A percentile compares a stretch with the other conserved stretches of the same genome.
These are phyloP conservation scores for Gyromitra esculenta DNA, from an alignment of 2,329 filamentous ascomycete genomes.

Conservation along the genomic window DNA sequence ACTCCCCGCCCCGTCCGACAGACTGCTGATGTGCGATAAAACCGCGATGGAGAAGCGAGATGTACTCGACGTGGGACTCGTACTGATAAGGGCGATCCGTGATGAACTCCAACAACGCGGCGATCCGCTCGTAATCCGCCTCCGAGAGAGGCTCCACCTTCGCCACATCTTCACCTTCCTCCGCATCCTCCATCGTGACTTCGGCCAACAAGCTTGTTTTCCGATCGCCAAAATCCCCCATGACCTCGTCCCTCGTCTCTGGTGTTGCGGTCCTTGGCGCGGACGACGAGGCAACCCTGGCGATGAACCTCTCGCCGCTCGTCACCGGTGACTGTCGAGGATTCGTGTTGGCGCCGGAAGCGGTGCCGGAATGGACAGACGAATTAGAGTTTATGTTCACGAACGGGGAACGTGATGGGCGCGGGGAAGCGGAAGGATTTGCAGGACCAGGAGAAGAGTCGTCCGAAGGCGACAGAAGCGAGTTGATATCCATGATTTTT, in stretches of 20 bases:
- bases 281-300: conserved; percentile 29
- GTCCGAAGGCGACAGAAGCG: conserved; percentile 54
- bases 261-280: conserved; percentile 34
- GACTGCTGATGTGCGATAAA: conserved; percentile 45
- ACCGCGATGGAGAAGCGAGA: conserved; percentile 51
- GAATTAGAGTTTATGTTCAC: conserved; percentile 48
- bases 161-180: conserved; percentile 4
- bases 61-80: conserved; percentile 53
- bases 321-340: conserved; percentile 42
- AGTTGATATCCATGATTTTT: conserved; percentile 53
- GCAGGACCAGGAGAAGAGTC: conserved; percentile 48
- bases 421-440: conserved; percentile 51
- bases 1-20: conserved; percentile 28
- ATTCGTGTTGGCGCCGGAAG: conserved; percentile 43
- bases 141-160: conserved; percentile 39
- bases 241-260: conserved; percentile 35
- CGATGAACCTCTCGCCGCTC: conserved; percentile 37
- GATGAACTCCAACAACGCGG: conserved; percentile 43
- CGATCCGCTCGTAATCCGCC: conserved; percentile 48
- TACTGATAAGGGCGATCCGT: conserved; percentile 53
- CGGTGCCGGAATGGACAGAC: conserved; percentile 30
- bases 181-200: conserved; percentile 27
- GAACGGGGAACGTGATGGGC: conserved; percentile 44
- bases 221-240: conserved; percentile 30
- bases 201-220: conserved; percentile 21